Conservation (phyloP, 495 filamentous ascomycete species). For the Gamarada debralockiae region DNA sequence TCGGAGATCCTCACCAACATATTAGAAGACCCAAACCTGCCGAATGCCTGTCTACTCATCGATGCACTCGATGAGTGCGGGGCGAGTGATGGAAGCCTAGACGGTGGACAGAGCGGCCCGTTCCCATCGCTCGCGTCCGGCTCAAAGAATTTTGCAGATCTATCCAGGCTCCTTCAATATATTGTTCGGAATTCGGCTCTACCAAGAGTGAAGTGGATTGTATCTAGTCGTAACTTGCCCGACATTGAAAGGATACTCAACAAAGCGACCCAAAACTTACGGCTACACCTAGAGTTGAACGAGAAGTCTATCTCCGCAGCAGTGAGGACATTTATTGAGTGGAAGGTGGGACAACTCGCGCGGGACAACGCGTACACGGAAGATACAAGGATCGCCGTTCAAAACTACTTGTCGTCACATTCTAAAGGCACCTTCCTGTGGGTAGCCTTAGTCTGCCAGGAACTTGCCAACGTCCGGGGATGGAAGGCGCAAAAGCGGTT, state of each 20-base stretch:
- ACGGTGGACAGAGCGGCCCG: too few relatives aligned
- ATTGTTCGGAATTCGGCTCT: too few relatives aligned
- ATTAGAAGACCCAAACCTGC: constrained; percentile 20
- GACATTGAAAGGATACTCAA: neutral
- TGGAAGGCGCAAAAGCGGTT: constrained; percentile 4
- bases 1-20: constrained; percentile 26
- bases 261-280: neutral
- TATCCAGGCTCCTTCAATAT: too few relatives aligned
- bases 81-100: too few relatives aligned
- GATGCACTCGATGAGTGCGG: too few relatives aligned
- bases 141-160: too few relatives aligned
- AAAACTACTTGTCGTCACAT: neutral
- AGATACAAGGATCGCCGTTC: neutral
- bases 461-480: neutral
- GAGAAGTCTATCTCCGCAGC: neutral
- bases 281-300: neutral
- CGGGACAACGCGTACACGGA: neutral
- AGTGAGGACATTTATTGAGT: neutral
- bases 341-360: neutral
- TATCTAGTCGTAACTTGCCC: neutral
- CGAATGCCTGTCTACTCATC: constrained; percentile 30
- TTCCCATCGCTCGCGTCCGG: too few relatives aligned
- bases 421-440: too few relatives aligned
- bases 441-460: neutral
- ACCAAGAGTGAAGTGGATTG: neutral